phyloP scores from a whole-genome alignment of 495 filamentous ascomycete species.

The Aspergillus cristatus region DNA sequence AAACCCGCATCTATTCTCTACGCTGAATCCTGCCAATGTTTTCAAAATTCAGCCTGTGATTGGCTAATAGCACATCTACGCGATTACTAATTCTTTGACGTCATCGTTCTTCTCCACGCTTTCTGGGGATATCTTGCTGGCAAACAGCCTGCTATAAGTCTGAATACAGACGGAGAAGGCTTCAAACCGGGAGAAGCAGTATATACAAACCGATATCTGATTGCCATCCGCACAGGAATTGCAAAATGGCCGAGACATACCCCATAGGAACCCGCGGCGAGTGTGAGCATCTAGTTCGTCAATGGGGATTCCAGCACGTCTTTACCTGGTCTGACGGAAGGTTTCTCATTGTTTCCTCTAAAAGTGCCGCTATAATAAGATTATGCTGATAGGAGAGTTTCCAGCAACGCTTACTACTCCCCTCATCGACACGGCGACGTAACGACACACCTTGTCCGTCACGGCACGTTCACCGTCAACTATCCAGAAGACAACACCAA shows the following conservation, averaged over 20 bases:
- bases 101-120: not conserved
- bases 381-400: not conserved
- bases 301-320: constrained; percentile 69
- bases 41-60: no score
- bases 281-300: constrained; percentile 55
- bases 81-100: not conserved
- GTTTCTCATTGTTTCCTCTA: constrained; percentile 30
- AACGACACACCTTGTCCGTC: constrained; percentile 71
- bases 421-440: constrained; percentile 62
- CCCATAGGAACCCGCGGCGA: constrained; percentile 35
- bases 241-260: constrained; percentile 19
- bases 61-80: no score
- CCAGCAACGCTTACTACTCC: constrained; percentile 60
- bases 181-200: no score
- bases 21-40: no score
- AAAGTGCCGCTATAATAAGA: no score
- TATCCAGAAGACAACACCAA: constrained; percentile 57
- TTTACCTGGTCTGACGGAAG: constrained; percentile 76
- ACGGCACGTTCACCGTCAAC: constrained; percentile 59
- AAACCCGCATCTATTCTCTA: no score
- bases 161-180: no score
- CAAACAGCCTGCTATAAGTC: no score
- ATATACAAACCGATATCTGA: not conserved
- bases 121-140: not conserved
- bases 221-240: not conserved